Evolutionary conservation across 495 filamentous ascomycete species (phyloP).

Genomic region (Tirmania nivea): DNA sequence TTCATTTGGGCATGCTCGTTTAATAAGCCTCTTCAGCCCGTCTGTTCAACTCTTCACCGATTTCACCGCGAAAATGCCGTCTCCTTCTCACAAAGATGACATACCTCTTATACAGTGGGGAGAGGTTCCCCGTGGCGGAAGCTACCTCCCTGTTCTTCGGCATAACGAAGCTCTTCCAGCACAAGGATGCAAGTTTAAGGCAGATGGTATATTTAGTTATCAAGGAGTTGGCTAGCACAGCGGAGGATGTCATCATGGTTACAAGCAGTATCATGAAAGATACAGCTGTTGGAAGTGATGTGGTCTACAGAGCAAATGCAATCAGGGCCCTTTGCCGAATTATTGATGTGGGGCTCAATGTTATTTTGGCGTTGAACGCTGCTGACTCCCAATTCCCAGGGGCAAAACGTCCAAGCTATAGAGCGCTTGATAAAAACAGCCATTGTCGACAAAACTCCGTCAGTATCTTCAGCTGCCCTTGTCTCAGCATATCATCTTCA

Average conservation of each 20-base stretch:
- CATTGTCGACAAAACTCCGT: constrained; percentile 97
- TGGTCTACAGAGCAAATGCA: constrained; percentile 88
- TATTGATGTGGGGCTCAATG: constrained; percentile 46
- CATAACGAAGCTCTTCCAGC: constrained; percentile 98
- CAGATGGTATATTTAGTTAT: constrained; percentile 98
- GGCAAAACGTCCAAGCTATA: constrained; percentile 91
- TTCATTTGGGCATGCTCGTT: constrained; percentile 1
- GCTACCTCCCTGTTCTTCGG: constrained; percentile 97
- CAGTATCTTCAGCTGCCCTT: constrained; percentile 87
- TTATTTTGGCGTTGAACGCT: not conserved
- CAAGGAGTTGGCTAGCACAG: constrained; percentile 89
- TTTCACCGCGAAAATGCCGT: constrained; percentile 83
- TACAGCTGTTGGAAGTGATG: constrained; percentile 71
- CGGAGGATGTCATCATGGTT: constrained; percentile 98
- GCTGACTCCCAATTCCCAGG: constrained; percentile 29
- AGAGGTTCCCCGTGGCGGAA: constrained; percentile 90
- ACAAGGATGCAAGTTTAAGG: constrained; percentile 90
- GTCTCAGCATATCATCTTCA: constrained; percentile 97
- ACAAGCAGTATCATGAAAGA: constrained; percentile 99
- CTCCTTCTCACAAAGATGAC: constrained; percentile 94
- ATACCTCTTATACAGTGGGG: constrained; percentile 86
- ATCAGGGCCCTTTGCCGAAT: constrained; percentile 91
- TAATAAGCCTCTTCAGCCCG: constrained; percentile 37
- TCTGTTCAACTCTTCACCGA: constrained; percentile 90
- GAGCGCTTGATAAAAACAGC: constrained; percentile 97